Base-by-base conservation (phyloP, 1,139 yeast genomes). In the Hanseniaspora uvarum region DNA sequence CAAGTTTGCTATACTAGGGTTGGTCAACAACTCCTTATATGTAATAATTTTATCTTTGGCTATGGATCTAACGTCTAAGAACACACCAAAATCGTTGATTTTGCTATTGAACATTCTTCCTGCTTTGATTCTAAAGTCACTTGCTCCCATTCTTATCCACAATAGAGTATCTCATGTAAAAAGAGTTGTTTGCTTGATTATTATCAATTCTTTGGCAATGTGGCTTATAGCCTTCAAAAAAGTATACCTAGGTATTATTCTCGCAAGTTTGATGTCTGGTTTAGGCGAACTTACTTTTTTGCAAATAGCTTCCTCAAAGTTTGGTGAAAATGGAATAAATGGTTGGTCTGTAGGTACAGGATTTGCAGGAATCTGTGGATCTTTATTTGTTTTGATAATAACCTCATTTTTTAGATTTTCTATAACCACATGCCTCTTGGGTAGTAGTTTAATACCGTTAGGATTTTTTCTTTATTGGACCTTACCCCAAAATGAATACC, bases 271-370 rank as follows among this genome's bases (percentile, higher is more conserved):
- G 5, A 83, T 95, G 16, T 83, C 95, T 0, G 97, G 97, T 0
- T 68, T 88, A 28, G 98, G 98, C 0, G 98, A 92, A 64, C 73
- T 86, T 18, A 85, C 96, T 0, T 92, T 89, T 60, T 69, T 92
- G 50, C 95, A 86, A 65, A 70, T 92, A 65, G 86, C 96, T 0
- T 95, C 87, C 65, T 50, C 48, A 10, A 79, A 71, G 60, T 82
- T 77, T 62, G 73, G 73, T 19, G 74, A 75, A 34, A 65, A 68
- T 19, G 75, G 95, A 2, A 72, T 92, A 47, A 81, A 85, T 49
- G 96, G 95, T 0, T 92, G 94, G 78, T 84, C 95, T 37, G 78
- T 88, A 14, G 98, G 98, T 0, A 92, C 97, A 0, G 97, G 97
- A 0, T 94, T 87, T 12, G 97, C 98, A 0, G 97, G 97, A 0